A percentile compares a stretch with the other conserved stretches of the same genome.
Conservation (phyloP, 1,284 basidiomycete genomes). For the Cryptococcus hybrid region DNA sequence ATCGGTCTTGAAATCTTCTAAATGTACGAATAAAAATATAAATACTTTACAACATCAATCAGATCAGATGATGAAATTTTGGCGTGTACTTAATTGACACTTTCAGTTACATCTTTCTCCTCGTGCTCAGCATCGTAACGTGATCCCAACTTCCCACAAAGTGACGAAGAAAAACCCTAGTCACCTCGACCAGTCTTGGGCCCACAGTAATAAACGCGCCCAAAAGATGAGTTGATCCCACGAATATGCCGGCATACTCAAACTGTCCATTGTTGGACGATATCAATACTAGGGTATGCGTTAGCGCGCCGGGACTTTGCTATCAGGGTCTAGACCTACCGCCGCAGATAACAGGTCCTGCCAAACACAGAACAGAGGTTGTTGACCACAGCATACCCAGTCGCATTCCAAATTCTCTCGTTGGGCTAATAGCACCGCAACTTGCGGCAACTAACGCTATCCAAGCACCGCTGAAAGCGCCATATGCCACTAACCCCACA, state of each 20-base stretch:
- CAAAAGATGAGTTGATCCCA: conserved; percentile 25
- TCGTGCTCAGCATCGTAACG: too few relatives aligned
- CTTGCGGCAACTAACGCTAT: conserved; percentile 17
- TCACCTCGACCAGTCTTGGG: conserved; percentile 15
- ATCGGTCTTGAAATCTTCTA: too few relatives aligned
- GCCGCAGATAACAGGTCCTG: conserved; percentile 42
- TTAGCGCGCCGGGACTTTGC: too few relatives aligned
- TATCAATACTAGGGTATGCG: conserved; percentile 20
- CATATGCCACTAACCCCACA: conserved; percentile 39
- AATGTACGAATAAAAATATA: too few relatives aligned
- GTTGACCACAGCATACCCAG: conserved; percentile 43
- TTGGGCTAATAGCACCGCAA: conserved; percentile 40
- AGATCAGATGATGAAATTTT: too few relatives aligned
- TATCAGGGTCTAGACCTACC: conserved; percentile 19
- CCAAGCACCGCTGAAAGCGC: conserved; percentile 37
- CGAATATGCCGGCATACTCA: conserved; percentile 34
- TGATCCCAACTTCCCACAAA: not conserved
- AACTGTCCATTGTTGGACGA: conserved; percentile 19
- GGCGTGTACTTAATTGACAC: too few relatives aligned
- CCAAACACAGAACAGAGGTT: conserved; percentile 29
- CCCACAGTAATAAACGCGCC: conserved; percentile 27
- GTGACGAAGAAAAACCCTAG: not conserved
- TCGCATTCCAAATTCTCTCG: conserved; percentile 43
- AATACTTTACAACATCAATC: too few relatives aligned
- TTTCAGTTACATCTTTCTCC: too few relatives aligned